Percentiles rank a stretch among this genome's conserved stretches.
phyloP scores from a whole-genome alignment of 2,329 filamentous ascomycete genomes.

The Venturia asperata region DNA sequence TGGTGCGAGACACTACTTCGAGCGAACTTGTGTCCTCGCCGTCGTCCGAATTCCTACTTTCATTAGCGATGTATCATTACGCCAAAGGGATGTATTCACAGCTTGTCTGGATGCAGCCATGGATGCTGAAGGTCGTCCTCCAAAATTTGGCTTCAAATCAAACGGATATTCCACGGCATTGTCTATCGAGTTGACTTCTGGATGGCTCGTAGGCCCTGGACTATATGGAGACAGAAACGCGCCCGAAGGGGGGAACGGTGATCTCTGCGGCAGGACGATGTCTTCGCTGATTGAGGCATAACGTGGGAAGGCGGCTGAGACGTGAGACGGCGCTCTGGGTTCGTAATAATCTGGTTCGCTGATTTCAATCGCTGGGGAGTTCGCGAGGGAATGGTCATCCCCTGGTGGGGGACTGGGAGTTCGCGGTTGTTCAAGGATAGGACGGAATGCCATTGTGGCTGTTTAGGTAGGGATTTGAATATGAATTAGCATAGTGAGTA shows the following conservation, averaged over 20 bases:
- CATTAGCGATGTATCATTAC: neutral
- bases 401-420: conserved; percentile 58
- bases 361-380: conserved; percentile 26
- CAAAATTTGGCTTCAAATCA: conserved; percentile 72
- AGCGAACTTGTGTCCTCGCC: conserved; percentile 94
- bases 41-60: conserved; percentile 72
- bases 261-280: conserved; percentile 41
- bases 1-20: conserved; percentile 94
- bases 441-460: conserved; percentile 37
- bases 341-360: conserved; percentile 28
- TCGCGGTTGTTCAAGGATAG: conserved; percentile 53
- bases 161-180: conserved; percentile 60
- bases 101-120: conserved; percentile 32
- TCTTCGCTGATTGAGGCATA: conserved; percentile 72
- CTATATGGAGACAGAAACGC: conserved; percentile 27
- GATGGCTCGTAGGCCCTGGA: conserved; percentile 28
- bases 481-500: neutral
- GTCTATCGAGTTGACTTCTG: neutral
- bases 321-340: conserved; percentile 32
- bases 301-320: conserved; percentile 34
- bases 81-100: conserved; percentile 22
- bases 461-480: neutral
- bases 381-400: conserved; percentile 29
- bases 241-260: neutral
- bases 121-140: conserved; percentile 60